Base-by-base conservation (phyloP, 2,329 filamentous ascomycete species). In the Macrophomina phaseolina region DNA sequence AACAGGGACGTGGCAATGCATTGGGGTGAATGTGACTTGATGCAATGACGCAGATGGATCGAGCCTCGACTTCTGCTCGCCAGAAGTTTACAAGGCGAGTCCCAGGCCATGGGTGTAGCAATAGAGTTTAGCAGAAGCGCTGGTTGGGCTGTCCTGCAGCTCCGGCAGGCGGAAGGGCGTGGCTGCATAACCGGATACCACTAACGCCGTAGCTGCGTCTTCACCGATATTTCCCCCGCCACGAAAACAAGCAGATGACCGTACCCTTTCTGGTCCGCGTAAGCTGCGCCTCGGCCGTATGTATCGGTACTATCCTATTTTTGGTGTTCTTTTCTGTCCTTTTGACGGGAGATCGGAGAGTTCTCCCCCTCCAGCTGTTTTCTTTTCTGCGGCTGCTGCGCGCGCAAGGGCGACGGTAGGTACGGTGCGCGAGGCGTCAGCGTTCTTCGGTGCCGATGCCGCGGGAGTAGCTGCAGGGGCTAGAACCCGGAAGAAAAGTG, bases 211-310 rank as follows among this genome's bases (percentile, higher is more conserved):
- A 36, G 56, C 42, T 61, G 56, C 56, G 34, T 28, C 40, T 46
- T 34, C 56, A 61, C 56, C 56, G 56, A 61, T 61, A 61, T 61
- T 61, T 48, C 56, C 28, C 42, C 56, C 56, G 56, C 56, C 42
- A 7, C n/a, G 40, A 48, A 18, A 36, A 14, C 42, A 23, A 36
- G 30, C 56, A 48, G 42, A 61, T 61, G 56, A 61, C 56, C 42
- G 30, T 18, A 23, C 40, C n/a, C 9, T 34, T 48, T 46, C 12
- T 23, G 42, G 23, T 16, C 30, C 6, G 16, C 28, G 42, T 48
- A 61, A 46, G 40, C 16, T 9, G 16, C 32, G n/a, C 34, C 34
- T 61, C 42, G 16, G 28, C 28, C 30, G n/a, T 23, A n/a, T 14
- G 28, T 61, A 48, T 48, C 56, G 28, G 28, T n/a, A 28, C 14